Evolutionary conservation across 352 stramenopile species (phyloP).

Genomic region (Pythium utonaiense): DNA sequence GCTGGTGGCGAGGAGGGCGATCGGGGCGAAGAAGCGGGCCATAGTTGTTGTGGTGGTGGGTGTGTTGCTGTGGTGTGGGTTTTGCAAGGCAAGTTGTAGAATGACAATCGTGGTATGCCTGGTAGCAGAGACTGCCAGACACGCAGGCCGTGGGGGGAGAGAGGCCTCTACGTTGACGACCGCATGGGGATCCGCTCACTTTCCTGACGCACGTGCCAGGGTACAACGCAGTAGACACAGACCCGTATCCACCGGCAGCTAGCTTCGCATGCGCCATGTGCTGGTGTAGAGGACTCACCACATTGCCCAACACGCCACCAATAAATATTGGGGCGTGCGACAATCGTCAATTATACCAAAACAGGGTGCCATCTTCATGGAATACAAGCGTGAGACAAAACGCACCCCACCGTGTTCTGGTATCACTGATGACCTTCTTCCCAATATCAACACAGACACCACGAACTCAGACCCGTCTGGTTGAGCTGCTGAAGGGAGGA

Average conservation of each 20-base stretch:
- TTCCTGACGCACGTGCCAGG: no score
- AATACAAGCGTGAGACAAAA: no score
- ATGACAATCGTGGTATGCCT: conserved; percentile 3
- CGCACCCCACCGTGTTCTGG: background rate
- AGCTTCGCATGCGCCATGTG: background rate
- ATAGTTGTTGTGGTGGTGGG: conserved; percentile 7
- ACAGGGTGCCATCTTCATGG: no score
- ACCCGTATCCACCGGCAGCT: background rate
- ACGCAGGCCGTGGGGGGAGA: no score
- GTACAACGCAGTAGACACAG: no score
- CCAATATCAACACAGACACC: no score
- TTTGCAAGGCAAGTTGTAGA: conserved; percentile 18
- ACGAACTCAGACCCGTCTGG: no score
- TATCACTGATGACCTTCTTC: background rate
- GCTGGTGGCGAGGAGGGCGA: conserved; percentile 15
- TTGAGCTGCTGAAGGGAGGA: no score
- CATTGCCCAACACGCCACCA: background rate
- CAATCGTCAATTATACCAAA: background rate
- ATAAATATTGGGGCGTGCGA: background rate
- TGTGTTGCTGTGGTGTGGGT: conserved; percentile 3
- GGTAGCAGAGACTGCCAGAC: no score
- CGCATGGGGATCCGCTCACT: no score
- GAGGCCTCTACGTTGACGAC: no score
- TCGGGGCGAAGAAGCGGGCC: conserved; percentile 16
- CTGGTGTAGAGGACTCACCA: background rate